phyloP scores from a whole-genome alignment of 2,329 filamentous ascomycete genomes.

The Sclerotinia nivalis region DNA sequence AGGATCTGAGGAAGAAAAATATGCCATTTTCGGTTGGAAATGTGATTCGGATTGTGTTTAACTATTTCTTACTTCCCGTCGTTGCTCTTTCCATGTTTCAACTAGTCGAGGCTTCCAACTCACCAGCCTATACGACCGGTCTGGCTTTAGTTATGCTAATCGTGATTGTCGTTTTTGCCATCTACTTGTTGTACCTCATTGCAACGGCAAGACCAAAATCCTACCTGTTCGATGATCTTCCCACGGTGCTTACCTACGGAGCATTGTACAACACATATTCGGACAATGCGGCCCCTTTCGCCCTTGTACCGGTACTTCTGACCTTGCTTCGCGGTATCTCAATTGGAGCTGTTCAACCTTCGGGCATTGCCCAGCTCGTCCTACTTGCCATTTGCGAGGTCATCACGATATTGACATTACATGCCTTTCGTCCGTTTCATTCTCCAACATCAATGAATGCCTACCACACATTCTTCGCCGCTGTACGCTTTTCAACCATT shows the following conservation, averaged over 20 bases:
- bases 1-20: slow-evolving; percentile 89
- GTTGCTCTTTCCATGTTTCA: slow-evolving; percentile 89
- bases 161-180: slow-evolving; percentile 69
- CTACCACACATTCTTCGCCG: slow-evolving; percentile 84
- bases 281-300: slow-evolving; percentile 88
- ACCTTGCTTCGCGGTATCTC: slow-evolving; percentile 85
- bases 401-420: slow-evolving; percentile 80
- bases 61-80: slow-evolving; percentile 86
- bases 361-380: slow-evolving; percentile 89
- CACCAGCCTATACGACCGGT: slow-evolving; percentile 69
- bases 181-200: slow-evolving; percentile 80
- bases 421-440: slow-evolving; percentile 88
- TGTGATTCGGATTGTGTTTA: slow-evolving; percentile 82
- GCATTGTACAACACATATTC: slow-evolving; percentile 97
- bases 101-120: slow-evolving; percentile 70
- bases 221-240: slow-evolving; percentile 88
- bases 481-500: slow-evolving; percentile 72
- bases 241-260: slow-evolving; percentile 85
- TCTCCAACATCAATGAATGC: slow-evolving; percentile 95
- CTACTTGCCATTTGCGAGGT: slow-evolving; percentile 93
- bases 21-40: slow-evolving; percentile 82
- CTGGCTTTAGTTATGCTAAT: slow-evolving; percentile 75
- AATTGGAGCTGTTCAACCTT: slow-evolving; percentile 89
- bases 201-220: slow-evolving; percentile 78
- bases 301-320: slow-evolving; percentile 80